Evolutionary conservation across 306 rosid genomes (phyloP), one percentile per base, ranked within the genome.

Genomic region (Erythrophleum fordii): DNA sequence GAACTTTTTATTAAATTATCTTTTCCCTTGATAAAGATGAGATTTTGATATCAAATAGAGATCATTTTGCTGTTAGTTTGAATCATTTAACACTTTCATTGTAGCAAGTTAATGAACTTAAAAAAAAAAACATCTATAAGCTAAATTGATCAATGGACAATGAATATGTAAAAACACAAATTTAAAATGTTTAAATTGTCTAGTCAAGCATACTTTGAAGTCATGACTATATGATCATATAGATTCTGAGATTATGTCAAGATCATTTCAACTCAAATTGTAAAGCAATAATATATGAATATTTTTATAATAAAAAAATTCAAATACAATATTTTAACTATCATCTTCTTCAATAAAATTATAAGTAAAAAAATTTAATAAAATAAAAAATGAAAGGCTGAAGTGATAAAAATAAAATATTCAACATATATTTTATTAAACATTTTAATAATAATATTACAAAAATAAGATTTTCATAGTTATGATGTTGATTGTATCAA

Each of bases 401-500:
- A 14, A 13, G 53, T 5, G 13, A 48, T 48, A 48, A 5, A 48
- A 48, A n/a, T n/a, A n/a, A n/a, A 48, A 48, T 13, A 4, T 48
- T 48, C 4, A 48, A 14, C 53, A 48, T 17, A 48, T n/a, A n/a
- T n/a, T 11, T 14, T 48, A 48, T 14, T 18, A 48, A 14, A 58
- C 7, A 25, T 7, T 23, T 23, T 14, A 25, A 26, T 25, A 16
- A 59, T 0, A 26, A 26, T 59, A 26, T 26, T 26, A 26, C 3
- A 26, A 59, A 59, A 13, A 59, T 59, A 5, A 26, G n/a, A 61
- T 42, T 55, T 28, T 46, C 52, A 13, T 69, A 75, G 28, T 48
- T 37, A 41, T 73, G 87, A 79, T 59, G n/a, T 69, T 78, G 80
- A 78, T 48, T 60, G 17, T 26, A 34, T 53, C n/a, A 49, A 26